Conservation (phyloP, 257 asterid genomes). For the Solanum tarijense region DNA sequence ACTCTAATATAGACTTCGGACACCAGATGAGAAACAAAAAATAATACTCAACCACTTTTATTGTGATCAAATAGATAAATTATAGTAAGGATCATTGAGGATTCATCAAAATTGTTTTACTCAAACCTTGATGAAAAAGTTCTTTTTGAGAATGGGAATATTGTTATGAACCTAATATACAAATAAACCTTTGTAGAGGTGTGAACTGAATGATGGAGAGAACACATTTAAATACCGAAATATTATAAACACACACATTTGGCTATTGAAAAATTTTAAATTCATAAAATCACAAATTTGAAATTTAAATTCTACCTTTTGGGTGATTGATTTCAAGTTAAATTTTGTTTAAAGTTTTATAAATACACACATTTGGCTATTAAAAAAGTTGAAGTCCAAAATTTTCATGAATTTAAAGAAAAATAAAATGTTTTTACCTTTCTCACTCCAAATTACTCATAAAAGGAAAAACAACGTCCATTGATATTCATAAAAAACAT, state of each 20-base stretch:
- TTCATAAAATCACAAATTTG: not conserved
- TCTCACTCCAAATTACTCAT: not conserved
- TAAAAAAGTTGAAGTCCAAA: too few relatives aligned
- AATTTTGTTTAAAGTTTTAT: too few relatives aligned
- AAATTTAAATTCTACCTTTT: not conserved
- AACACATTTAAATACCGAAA: not conserved
- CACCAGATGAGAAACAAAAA: too few relatives aligned
- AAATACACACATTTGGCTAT: too few relatives aligned
- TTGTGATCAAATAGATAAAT: too few relatives aligned
- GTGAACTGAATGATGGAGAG: not conserved
- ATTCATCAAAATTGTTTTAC: too few relatives aligned
- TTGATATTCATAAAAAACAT: too few relatives aligned
- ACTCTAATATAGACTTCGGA: too few relatives aligned
- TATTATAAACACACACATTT: not conserved
- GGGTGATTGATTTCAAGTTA: not conserved
- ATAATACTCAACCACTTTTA: too few relatives aligned
- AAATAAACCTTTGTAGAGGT: not conserved
- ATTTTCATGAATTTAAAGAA: not conserved
- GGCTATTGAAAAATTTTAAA: too few relatives aligned
- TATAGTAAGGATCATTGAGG: too few relatives aligned
- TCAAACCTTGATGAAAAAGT: not conserved
- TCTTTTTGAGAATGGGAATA: not conserved
- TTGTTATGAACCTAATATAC: not conserved
- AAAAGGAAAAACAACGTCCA: not conserved
- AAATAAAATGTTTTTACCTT: too few relatives aligned